These are phyloP conservation scores for Alloteropsis semialata DNA, from an alignment of 176 grass and related monocot species.

Conservation along the genomic window DNA sequence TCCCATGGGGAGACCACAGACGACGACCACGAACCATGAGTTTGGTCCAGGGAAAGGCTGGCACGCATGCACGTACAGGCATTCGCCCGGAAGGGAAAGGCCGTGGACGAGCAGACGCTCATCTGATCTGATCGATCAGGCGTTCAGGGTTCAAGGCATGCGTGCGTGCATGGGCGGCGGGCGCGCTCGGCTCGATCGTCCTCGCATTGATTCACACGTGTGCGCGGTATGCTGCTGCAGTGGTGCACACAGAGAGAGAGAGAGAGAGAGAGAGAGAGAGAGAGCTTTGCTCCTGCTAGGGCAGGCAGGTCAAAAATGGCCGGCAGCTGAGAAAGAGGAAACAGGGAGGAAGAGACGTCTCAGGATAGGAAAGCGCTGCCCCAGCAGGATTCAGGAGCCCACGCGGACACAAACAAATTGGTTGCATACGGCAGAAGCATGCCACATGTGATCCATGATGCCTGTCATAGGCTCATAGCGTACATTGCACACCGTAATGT, in stretches of 20 bases:
- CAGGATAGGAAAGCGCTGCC: background rate
- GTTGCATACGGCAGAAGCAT: background rate
- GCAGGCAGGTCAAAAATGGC: background rate
- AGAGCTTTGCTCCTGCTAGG: too few species aligned
- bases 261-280: too few species aligned
- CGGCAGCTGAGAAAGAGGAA: background rate
- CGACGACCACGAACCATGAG: background rate
- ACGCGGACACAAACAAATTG: background rate
- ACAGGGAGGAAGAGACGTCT: background rate
- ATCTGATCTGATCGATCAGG: background rate
- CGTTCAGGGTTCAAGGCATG: background rate
- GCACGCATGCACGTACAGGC: background rate
- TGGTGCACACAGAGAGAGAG: background rate
- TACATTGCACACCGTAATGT: too few species aligned
- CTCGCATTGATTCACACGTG: slow-evolving; percentile 13
- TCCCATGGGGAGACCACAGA: too few species aligned
- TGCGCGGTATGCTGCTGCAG: too few species aligned
- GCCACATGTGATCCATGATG: too few species aligned
- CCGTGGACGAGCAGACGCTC: background rate
- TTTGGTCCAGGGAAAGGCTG: background rate
- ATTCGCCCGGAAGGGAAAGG: background rate
- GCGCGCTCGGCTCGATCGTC: background rate
- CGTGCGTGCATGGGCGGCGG: background rate
- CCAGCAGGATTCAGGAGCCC: background rate
- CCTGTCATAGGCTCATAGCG: too few species aligned